Conservation (phyloP, 2,329 filamentous ascomycete species). For the Xylaria sp. region DNA sequence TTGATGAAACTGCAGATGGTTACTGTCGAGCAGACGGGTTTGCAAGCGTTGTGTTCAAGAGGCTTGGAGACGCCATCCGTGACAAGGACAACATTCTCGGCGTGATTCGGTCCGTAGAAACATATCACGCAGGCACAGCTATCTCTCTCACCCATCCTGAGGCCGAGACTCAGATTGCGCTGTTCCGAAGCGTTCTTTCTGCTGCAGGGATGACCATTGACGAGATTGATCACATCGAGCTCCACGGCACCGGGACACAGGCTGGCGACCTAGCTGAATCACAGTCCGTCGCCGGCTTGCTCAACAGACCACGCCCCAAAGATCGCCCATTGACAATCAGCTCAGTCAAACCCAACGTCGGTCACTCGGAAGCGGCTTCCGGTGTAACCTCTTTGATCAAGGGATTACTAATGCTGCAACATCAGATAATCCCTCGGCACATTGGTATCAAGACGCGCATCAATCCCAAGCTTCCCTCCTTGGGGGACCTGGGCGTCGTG, state of each 20-base stretch:
- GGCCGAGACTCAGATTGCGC: constrained; percentile 68
- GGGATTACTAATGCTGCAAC: constrained; percentile 35
- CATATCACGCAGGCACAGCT: constrained; percentile 77
- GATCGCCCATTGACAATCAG: constrained; percentile 27
- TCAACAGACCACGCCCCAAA: constrained; percentile 46
- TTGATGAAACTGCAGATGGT: constrained; percentile 37
- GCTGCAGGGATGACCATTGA: constrained; percentile 65
- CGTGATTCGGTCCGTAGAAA: constrained; percentile 69
- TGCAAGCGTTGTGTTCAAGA: constrained; percentile 40
- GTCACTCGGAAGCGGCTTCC: constrained; percentile 37
- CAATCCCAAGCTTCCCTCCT: constrained; percentile 33
- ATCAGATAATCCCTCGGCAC: constrained; percentile 36
- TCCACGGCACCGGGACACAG: constrained; percentile 78
- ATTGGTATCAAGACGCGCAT: constrained; percentile 38
- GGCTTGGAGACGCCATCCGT: constrained; percentile 38
- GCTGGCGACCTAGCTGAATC: constrained; percentile 76
- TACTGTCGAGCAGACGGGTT: constrained; percentile 39
- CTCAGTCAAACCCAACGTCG: constrained; percentile 39
- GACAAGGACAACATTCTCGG: constrained; percentile 58
- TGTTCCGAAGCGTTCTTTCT: constrained; percentile 69
- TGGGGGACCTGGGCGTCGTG: constrained; percentile 37
- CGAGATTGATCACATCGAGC: constrained; percentile 71
- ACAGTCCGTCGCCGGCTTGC: constrained; percentile 68
- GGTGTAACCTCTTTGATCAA: constrained; percentile 37
- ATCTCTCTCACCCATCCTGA: constrained; percentile 78